phyloP scores from a whole-genome alignment of 306 rosid genomes.

The Nissolia schottii region DNA sequence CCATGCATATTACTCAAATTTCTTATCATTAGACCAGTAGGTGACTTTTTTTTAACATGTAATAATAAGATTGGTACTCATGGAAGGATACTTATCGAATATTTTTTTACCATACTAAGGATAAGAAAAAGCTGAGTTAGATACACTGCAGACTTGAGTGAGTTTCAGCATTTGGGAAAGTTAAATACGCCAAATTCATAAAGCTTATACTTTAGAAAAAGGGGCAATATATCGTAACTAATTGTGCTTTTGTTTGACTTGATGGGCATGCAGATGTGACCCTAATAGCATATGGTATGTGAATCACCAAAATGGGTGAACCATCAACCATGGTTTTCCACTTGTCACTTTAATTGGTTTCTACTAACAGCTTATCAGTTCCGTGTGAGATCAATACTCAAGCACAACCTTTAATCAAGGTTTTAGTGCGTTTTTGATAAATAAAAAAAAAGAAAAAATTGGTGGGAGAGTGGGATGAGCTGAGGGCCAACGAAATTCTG shows the following conservation, averaged over 20 bases:
- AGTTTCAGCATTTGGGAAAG: background rate
- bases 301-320: background rate
- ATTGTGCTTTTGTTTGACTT: background rate
- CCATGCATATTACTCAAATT: no score
- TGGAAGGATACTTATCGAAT: no score
- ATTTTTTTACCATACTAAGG: background rate
- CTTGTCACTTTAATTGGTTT: conserved; percentile 27
- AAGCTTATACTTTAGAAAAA: background rate
- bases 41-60: no score
- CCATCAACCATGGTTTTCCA: no score
- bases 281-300: background rate
- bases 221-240: background rate
- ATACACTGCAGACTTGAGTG: no score
- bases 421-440: conserved; percentile 15
- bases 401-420: conserved; percentile 15
- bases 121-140: background rate
- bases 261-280: background rate
- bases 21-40: no score
- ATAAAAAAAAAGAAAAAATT: no score
- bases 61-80: no score
- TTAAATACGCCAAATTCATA: no score
- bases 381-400: background rate
- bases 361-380: background rate
- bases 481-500: no score
- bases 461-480: conserved; percentile 2